Base-by-base conservation (phyloP, 495 filamentous ascomycete species). In the Penicillium pulvis region DNA sequence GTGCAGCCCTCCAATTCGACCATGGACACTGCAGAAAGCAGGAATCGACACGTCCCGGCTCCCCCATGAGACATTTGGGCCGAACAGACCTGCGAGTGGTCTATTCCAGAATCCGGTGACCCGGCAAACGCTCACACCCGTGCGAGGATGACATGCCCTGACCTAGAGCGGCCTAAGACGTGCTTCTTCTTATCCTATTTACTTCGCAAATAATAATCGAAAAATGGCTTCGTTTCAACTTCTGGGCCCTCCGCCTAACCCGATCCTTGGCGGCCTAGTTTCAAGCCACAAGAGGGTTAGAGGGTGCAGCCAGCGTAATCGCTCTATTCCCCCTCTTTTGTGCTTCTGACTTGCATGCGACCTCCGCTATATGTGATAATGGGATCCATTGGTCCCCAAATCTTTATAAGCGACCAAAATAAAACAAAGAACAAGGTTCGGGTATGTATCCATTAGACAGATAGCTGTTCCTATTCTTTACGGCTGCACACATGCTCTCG, bases 51-150 rank as follows among this genome's bases (percentile, higher is more conserved):
- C 56, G 64, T 68, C 65, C 65, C 57, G 65, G 62, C 61, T 59
- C 62, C 65, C 69, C 64, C 66, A 69, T 65, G 62, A 66, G 64
- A 67, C 62, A 63, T 65, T 67, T 70, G 51, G 60, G 55, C 64
- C 62, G 62, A 65, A 63, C 48, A 61, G 47, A 51, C 52, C 61
- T 53, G 57, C 65, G 58, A 69, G 66, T 69, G 64, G 65, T 63
- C 67, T 63, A 60, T 63, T 68, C 59, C 51, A 66, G 54, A 70
- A 69, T 71, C 68, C 62, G 70, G 66, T 70, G 66, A 69, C 70
- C 66, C 68, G 59, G 60, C 65, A 59, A 66, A 59, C 63, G 61
- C 63, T 69, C 62, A 67, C 70, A 65, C 60, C 41, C 64, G 65
- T 64, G 63, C 58, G 61, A 71, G 60, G 68, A 69, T 72, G 63